A percentile compares a stretch with the other conserved stretches of the same genome.
phyloP scores from a whole-genome alignment of 2,329 filamentous ascomycete genomes.

The Cordyceps cicadae region DNA sequence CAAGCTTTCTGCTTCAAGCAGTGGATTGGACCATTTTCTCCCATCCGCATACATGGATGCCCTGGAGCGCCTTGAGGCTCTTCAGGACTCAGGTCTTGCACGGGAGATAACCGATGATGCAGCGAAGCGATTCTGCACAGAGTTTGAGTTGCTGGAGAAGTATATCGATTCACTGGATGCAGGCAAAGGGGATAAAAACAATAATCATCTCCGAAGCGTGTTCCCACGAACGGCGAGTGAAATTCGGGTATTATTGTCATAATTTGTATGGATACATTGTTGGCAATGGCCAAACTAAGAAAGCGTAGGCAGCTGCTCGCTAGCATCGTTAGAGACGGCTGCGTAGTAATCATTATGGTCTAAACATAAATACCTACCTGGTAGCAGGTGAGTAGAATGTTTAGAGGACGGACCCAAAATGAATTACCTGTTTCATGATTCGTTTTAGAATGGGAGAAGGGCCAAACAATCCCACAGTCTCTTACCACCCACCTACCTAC shows the following conservation, averaged over 20 bases:
- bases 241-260: conserved; percentile 51
- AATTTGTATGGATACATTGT: conserved; percentile 6
- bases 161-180: conserved; percentile 38
- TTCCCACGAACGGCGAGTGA: conserved; percentile 54
- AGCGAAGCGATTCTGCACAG: conserved; percentile 72
- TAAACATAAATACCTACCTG: background rate
- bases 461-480: background rate
- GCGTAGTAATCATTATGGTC: background rate
- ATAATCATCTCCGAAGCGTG: conserved; percentile 24
- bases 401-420: background rate
- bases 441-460: background rate
- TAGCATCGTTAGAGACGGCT: background rate
- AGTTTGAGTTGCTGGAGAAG: conserved; percentile 61
- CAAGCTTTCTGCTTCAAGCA: conserved; percentile 58
- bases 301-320: background rate
- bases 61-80: conserved; percentile 65
- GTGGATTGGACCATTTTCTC: conserved; percentile 79
- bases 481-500: background rate
- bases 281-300: background rate
- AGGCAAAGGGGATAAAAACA: conserved; percentile 17
- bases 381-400: background rate
- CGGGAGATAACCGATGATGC: conserved; percentile 74
- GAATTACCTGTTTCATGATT: background rate
- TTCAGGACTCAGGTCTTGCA: conserved; percentile 65
- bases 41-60: conserved; percentile 91